Base-by-base conservation (phyloP, 257 asterid genomes). In the Lantana camara region DNA sequence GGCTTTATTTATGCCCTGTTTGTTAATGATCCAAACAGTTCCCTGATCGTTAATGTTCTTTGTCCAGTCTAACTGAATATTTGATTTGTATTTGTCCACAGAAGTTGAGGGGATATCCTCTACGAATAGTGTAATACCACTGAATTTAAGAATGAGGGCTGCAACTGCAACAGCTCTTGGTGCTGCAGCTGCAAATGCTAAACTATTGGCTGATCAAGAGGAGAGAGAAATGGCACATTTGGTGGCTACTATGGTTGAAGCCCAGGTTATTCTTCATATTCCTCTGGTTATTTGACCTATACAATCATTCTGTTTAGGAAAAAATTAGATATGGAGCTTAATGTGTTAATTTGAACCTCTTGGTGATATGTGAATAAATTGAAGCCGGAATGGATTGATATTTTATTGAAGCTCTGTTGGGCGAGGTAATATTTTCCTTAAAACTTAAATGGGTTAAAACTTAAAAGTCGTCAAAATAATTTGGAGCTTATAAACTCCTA, bases 161-260 rank as follows among this genome's bases (percentile, higher is more conserved):
- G 95, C 97, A 50, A 82, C 96, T 48, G 97, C 98, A 50, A 80
- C 97, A 4, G 92, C 95, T 42, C 85, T 93, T 32, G 96, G 90
- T 48, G 94, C 83, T 62, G 97, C 96, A 53, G 97, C 98, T 57
- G 97, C 94, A 52, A 88, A 84, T 69, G 96, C 98, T 27, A 87
- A 84, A 71, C 64, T 83, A 77, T 81, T 90, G 87, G 97, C 98
- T 49, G 92, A 84, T 77, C 90, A 87, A 67, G 98, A 93, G 84
- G 97, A 87, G 81, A 83, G 87, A 72, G 83, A 87, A 70, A 84
- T 93, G 12, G 90, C 85, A 60, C 78, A 78, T 71, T 72, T 84
- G 72, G 61, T 93, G 69, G 84, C 98, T 61, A 73, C 60, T 30
- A 63, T 93, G 71, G 75, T 93, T 24, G 97, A 90, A 58, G 58